These are phyloP conservation scores for Domatiomyces catenatus DNA, from an alignment of 2,329 filamentous ascomycete species.

Conservation along the genomic window DNA sequence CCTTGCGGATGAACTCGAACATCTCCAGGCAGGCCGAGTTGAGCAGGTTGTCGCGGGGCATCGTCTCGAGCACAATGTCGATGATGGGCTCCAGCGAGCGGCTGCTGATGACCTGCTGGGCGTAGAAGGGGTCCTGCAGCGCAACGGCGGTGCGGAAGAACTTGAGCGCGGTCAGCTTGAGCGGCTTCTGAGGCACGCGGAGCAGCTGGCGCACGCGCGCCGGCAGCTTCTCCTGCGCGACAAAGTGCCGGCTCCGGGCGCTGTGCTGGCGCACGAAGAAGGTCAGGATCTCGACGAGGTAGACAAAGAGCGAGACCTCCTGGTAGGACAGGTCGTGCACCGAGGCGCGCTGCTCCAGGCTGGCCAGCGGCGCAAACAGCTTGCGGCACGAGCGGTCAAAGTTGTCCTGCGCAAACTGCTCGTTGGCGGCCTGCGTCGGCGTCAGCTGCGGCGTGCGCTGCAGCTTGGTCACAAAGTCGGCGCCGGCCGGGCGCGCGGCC, in stretches of 20 bases:
- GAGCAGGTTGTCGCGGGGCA: constrained; percentile 83
- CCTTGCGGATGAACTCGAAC: constrained; percentile 77
- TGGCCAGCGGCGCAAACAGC: constrained; percentile 73
- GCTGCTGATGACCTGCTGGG: constrained; percentile 65
- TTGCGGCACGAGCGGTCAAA: constrained; percentile 76
- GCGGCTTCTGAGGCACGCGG: constrained; percentile 69
- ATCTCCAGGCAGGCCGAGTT: constrained; percentile 89
- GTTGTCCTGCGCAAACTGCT: constrained; percentile 71
- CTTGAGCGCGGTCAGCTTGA: constrained; percentile 80
- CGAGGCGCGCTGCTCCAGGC: constrained; percentile 44
- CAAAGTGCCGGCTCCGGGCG: constrained; percentile 73
- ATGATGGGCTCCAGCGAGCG: constrained; percentile 65
- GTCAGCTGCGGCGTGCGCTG: constrained; percentile 40
- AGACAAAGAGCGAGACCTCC: constrained; percentile 77
- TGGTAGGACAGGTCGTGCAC: constrained; percentile 62
- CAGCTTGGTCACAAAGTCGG: constrained; percentile 52
- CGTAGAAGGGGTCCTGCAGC: constrained; percentile 81
- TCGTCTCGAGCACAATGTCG: constrained; percentile 65
- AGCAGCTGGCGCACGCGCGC: constrained; percentile 71
- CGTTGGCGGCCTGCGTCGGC: constrained; percentile 48
- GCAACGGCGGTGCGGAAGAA: constrained; percentile 80
- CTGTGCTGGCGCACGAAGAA: constrained; percentile 88
- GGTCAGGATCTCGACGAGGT: constrained; percentile 81
- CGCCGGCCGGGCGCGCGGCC: constrained; percentile 36
- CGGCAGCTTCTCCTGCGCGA: constrained; percentile 63